These are phyloP conservation scores for Crithidia brevicula DNA, from an alignment of 208 protist genomes.

Conservation along the genomic window DNA sequence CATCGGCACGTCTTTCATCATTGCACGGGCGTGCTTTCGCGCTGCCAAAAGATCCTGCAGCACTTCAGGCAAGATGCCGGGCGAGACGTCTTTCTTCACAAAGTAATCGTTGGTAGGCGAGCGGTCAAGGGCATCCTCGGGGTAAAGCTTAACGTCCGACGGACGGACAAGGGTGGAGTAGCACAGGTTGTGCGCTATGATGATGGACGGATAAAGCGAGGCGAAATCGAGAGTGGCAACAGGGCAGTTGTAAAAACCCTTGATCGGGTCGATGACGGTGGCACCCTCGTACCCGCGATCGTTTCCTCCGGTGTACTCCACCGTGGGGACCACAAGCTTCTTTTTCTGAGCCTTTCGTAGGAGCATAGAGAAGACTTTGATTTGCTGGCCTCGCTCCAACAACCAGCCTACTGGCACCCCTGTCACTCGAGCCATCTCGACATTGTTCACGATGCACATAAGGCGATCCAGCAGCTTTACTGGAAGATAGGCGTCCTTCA, in stretches of 20 bases:
- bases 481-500: constrained; percentile 98
- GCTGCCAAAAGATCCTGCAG: constrained; percentile 83
- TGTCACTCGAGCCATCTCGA: constrained; percentile 99
- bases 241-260: constrained; percentile 97
- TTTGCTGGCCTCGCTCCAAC: constrained; percentile 98
- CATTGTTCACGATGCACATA: constrained; percentile 98
- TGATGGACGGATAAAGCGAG: constrained; percentile 99
- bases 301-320: constrained; percentile 65
- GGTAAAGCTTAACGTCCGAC: constrained; percentile 86
- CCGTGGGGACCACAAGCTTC: constrained; percentile 83
- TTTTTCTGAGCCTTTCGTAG: constrained; percentile 85
- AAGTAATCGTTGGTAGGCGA: constrained; percentile 82
- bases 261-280: constrained; percentile 98
- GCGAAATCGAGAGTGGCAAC: constrained; percentile 99
- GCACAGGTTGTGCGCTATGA: constrained; percentile 99
- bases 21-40: constrained; percentile 70
- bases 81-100: constrained; percentile 76
- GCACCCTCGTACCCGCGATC: constrained; percentile 96
- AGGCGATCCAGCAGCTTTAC: constrained; percentile 98
- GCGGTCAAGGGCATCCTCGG: constrained; percentile 68
- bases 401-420: constrained; percentile 98
- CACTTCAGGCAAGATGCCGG: constrained; percentile 88
- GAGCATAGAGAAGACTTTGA: constrained; percentile 97
- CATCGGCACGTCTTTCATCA: constrained; percentile 87
- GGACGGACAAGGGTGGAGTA: constrained; percentile 95